phyloP scores from a whole-genome alignment of 495 filamentous ascomycete species.

The Podospora comata region DNA sequence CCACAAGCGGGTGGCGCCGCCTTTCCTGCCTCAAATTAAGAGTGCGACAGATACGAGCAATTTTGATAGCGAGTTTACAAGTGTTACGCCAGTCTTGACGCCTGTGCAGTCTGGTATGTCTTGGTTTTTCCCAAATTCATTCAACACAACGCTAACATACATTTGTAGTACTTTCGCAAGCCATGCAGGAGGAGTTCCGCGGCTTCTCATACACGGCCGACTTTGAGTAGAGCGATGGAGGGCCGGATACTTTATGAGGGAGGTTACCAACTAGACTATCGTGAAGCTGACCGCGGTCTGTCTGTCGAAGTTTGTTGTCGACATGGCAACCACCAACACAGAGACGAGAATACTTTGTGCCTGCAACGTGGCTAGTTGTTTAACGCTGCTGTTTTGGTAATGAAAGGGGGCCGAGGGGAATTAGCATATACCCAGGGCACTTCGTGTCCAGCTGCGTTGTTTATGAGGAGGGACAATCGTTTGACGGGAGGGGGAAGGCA shows the following conservation, averaged over 20 bases:
- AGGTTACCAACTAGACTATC: not conserved
- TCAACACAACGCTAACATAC: conserved; percentile 14
- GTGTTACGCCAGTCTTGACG: conserved; percentile 94
- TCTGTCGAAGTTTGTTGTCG: not conserved
- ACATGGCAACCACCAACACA: not conserved
- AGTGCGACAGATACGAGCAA: conserved; percentile 97
- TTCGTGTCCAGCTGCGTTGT: not conserved
- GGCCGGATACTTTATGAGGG: not conserved
- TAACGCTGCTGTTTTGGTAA: not conserved
- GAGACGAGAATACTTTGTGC: not conserved
- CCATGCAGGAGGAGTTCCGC: conserved; percentile 99
- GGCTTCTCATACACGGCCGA: conserved; percentile 85
- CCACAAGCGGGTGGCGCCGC: conserved; percentile 83
- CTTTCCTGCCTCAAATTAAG: conserved; percentile 84
- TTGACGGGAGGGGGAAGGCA: not conserved
- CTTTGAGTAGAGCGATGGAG: conserved; percentile 40
- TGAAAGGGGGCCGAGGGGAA: not conserved
- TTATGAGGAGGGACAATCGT: not conserved
- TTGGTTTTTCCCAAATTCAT: not conserved
- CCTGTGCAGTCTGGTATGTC: conserved; percentile 93
- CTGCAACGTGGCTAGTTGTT: not conserved
- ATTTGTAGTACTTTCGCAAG: conserved; percentile 80
- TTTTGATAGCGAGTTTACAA: conserved; percentile 98
- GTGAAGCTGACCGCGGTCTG: not conserved
- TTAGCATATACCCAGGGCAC: not conserved